Conservation (phyloP, 805 yeast species). For the Sungouiella blattae region DNA sequence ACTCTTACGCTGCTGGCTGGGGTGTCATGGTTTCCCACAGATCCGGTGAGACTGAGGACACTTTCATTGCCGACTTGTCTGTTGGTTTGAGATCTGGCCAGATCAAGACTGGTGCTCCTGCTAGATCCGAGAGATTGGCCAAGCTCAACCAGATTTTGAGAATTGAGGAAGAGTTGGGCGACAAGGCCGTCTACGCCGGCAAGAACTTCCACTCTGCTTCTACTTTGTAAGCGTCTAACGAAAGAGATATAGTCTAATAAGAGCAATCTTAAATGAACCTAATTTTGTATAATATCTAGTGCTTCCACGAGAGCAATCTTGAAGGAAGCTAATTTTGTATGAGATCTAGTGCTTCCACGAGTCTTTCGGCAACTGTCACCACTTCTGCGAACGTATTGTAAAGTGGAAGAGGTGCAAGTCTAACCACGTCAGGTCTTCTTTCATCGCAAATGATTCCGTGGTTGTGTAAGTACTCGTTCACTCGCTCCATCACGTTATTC, state of each 20-base stretch:
- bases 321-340: no score
- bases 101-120: conserved; percentile 99
- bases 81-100: conserved; percentile 99
- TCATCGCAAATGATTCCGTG: conserved; percentile 81
- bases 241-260: no score
- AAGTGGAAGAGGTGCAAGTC: conserved; percentile 83
- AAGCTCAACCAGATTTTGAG: conserved; percentile 97
- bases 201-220: conserved; percentile 68
- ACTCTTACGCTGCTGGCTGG: conserved; percentile 95
- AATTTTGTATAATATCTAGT: no score
- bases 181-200: conserved; percentile 96
- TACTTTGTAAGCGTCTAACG: conserved; percentile 35
- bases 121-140: conserved; percentile 99
- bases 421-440: conserved; percentile 83
- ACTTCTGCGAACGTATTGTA: conserved; percentile 77
- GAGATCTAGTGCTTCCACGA: conserved; percentile 44
- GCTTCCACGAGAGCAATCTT: no score
- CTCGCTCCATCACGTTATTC: conserved; percentile 58
- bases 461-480: conserved; percentile 47
- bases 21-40: conserved; percentile 99
- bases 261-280: no score
- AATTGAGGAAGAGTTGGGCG: conserved; percentile 98
- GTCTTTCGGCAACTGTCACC: conserved; percentile 36
- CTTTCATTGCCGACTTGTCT: conserved; percentile 94
- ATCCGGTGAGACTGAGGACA: conserved; percentile 99